phyloP scores from a whole-genome alignment of 805 yeast genomes.

The Zygosaccharomyces bailii region DNA sequence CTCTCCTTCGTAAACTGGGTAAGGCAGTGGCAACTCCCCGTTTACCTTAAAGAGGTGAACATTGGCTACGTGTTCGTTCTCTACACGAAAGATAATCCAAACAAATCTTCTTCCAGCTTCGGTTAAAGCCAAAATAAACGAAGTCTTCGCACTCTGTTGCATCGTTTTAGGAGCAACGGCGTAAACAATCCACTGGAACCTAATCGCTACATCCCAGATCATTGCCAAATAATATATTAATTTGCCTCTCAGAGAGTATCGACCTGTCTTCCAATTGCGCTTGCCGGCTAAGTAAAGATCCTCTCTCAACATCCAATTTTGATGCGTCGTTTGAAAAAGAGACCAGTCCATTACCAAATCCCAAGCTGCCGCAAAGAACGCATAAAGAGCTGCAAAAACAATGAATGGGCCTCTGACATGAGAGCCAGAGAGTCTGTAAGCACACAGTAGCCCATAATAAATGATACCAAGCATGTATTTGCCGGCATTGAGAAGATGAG shows the following conservation, averaged over 20 bases:
- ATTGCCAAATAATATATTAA: conserved; percentile 72
- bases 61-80: conserved; percentile 92
- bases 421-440: conserved; percentile 53
- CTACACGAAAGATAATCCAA: conserved; percentile 92
- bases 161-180: conserved; percentile 71
- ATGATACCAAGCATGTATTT: conserved; percentile 68
- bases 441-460: conserved; percentile 70
- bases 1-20: conserved; percentile 37
- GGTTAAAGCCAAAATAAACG: conserved; percentile 77
- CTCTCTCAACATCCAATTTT: conserved; percentile 60
- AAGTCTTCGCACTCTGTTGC: conserved; percentile 83
- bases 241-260: conserved; percentile 27
- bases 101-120: conserved; percentile 80
- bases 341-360: conserved; percentile 97
- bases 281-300: conserved; percentile 59
- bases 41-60: conserved; percentile 83
- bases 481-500: conserved; percentile 84
- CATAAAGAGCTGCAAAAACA: conserved; percentile 68
- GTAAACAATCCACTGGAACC: conserved; percentile 93
- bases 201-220: conserved; percentile 62
- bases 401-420: conserved; percentile 58
- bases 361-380: conserved; percentile 72
- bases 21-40: conserved; percentile 83
- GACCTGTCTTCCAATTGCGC: conserved; percentile 35
- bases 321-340: conserved; percentile 61